Percentiles rank a stretch among this genome's conserved stretches.
Evolutionary conservation across 148 eudicot species (phyloP).

Genomic region (Rhododendron williamsianum): DNA sequence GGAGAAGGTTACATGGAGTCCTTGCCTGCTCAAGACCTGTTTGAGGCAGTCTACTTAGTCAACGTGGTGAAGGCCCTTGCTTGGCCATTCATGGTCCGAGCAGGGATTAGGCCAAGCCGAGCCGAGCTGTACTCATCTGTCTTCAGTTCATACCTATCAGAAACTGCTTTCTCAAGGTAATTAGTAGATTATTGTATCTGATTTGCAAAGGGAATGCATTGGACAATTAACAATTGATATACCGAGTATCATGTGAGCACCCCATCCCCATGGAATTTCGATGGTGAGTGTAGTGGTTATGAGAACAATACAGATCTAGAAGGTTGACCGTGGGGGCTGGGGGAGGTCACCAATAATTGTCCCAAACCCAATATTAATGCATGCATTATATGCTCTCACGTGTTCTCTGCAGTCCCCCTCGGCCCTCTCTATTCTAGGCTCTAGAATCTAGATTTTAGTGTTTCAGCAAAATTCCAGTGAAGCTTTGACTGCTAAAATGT

Average conservation of each 20-base stretch:
- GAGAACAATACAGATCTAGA: neutral
- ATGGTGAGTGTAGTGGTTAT: slow-evolving; percentile 8
- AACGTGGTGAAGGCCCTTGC: too few relatives aligned
- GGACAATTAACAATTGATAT: neutral
- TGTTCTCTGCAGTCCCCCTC: neutral
- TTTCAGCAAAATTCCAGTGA: neutral
- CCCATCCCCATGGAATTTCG: slow-evolving; percentile 16
- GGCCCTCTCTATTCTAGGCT: neutral
- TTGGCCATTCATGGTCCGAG: too few relatives aligned
- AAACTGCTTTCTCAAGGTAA: neutral
- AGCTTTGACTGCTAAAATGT: neutral
- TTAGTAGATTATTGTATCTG: neutral
- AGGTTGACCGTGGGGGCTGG: neutral
- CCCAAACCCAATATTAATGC: neutral
- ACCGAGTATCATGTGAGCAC: slow-evolving; percentile 18
- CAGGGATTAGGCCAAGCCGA: too few relatives aligned
- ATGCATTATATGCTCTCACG: slow-evolving; percentile 8
- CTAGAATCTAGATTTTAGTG: slow-evolving; percentile 11
- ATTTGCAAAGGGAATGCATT: neutral
- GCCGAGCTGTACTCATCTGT: too few relatives aligned
- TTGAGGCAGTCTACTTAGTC: too few relatives aligned
- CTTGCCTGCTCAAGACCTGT: too few relatives aligned
- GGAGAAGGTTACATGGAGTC: too few relatives aligned
- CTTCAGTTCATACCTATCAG: too few relatives aligned
- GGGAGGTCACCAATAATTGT: neutral